Base-by-base conservation (phyloP, 345 rosid species). In the Firmiana major region DNA sequence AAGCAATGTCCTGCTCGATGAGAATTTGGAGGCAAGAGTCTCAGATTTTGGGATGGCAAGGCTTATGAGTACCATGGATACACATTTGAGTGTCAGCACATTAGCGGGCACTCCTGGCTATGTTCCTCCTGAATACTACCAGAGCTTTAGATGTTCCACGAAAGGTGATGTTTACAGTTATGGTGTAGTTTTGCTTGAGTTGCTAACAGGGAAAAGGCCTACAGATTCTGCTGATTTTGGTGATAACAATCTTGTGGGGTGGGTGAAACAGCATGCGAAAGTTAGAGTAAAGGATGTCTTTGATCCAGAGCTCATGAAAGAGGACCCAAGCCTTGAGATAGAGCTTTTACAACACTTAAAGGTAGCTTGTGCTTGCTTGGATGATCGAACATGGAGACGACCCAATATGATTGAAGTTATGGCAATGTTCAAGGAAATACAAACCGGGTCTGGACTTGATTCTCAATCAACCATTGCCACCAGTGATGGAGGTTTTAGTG, bases 31-130 rank as follows among this genome's bases (percentile, higher is more conserved):
- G 77, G 97, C 99, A 19, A 67, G 99, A 79, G 98, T 93, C 13
- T 96, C 99, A 0, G 99, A 96, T 88, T 96, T 96, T 17, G 99
- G 99, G 24, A 96, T 96, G 99, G 99, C 99, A 0, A 78, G 99
- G 86, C 81, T 91, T 16, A 88, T 96, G 99, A 90, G 88, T 26
- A 90, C 92, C 0, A 82, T 92, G 90, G 99, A 96, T 80, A 96
- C 99, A 0, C 99, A 96, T 82, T 76, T 96, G 83, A 93, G 98
- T 42, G 99, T 96, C 55, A 93, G 98, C 85, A 94, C 99, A n/a
- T 81, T 96, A 66, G 98, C 98, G 0, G 99, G 99, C 71, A 96
- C 99, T 1, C 99, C 99, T 0, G 99, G 99, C 19, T 96, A 96
- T 59, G 99, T 96, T 17, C 99, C 99, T 72, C 99, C 99, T 0